These are phyloP conservation scores for Austropuccinia psidii DNA, from an alignment of 1,284 basidiomycete species.

Conservation along the genomic window DNA sequence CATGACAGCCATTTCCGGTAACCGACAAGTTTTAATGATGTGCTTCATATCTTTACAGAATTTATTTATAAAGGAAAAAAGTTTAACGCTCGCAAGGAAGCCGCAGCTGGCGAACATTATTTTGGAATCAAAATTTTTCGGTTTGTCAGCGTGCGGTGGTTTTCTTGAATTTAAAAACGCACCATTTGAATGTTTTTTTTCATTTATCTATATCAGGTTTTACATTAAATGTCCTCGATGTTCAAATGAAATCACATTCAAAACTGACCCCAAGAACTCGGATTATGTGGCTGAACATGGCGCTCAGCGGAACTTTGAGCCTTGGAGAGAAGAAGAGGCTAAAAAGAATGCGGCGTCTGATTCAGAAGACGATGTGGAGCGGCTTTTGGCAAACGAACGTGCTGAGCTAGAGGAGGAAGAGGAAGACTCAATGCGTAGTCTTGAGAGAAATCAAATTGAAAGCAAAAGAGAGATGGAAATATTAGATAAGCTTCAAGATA, in stretches of 20 bases:
- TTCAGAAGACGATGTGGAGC: conserved; percentile 50
- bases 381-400: conserved; percentile 49
- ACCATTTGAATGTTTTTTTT: background rate
- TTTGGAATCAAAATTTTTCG: conserved; percentile 86
- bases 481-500: conserved; percentile 88
- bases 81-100: conserved; percentile 98
- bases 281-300: conserved; percentile 89
- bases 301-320: conserved; percentile 87
- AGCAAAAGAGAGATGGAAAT: conserved; percentile 98
- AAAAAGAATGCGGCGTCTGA: conserved; percentile 58
- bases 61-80: conserved; percentile 62
- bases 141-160: background rate
- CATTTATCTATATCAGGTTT: conserved; percentile 39
- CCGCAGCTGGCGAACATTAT: conserved; percentile 91
- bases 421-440: conserved; percentile 88
- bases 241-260: conserved; percentile 98
- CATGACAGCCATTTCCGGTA: background rate
- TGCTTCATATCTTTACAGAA: conserved; percentile 3
- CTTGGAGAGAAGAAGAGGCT: conserved; percentile 66
- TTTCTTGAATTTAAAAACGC: conserved; percentile 40
- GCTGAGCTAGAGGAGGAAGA: conserved; percentile 68
- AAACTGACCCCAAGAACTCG: conserved; percentile 97
- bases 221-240: conserved; percentile 67
- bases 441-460: conserved; percentile 84
- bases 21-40: background rate